phyloP scores from a whole-genome alignment of 371 early-diverging fungal species.

The Mortierella sp. region DNA sequence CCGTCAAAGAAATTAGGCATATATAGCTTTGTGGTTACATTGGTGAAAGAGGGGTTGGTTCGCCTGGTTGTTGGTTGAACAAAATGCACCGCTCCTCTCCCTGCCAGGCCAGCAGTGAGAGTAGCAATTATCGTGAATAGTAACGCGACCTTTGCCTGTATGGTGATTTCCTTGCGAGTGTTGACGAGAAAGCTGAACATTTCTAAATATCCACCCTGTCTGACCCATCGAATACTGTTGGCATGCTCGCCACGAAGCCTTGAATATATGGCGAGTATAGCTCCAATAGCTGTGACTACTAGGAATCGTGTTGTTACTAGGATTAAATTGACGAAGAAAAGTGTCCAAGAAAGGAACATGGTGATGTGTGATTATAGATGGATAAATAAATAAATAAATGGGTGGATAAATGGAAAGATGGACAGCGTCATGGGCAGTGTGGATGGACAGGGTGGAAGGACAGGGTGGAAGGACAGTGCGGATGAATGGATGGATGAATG shows the following conservation, averaged over 20 bases:
- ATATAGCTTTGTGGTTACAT: not conserved
- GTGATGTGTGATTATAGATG: not conserved
- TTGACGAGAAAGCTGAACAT: slow-evolving; percentile 18
- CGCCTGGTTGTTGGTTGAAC: slow-evolving; percentile 1
- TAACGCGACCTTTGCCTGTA: slow-evolving; percentile 3
- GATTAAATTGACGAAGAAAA: slow-evolving; percentile 17
- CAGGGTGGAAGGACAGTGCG: too few species aligned
- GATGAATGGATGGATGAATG: not conserved
- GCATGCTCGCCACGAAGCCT: slow-evolving; percentile 20
- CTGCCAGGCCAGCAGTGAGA: not conserved
- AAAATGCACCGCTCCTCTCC: slow-evolving; percentile 12
- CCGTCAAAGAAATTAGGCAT: not conserved
- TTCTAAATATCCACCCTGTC: slow-evolving; percentile 17
- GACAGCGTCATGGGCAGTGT: too few species aligned
- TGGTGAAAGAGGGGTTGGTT: not conserved
- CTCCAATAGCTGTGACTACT: slow-evolving; percentile 12
- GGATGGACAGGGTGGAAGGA: too few species aligned
- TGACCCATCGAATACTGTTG: slow-evolving; percentile 28
- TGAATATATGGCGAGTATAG: slow-evolving; percentile 24
- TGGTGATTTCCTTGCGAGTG: slow-evolving; percentile 2
- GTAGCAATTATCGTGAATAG: not conserved
- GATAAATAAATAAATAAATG: not conserved
- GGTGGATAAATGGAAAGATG: not conserved
- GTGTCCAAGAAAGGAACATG: slow-evolving; percentile 19
- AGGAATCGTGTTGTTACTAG: slow-evolving; percentile 13